Percentiles rank a stretch among this genome's conserved stretches.
phyloP scores from a whole-genome alignment of 441 rosid genomes.

The Macaranga tanarius region DNA sequence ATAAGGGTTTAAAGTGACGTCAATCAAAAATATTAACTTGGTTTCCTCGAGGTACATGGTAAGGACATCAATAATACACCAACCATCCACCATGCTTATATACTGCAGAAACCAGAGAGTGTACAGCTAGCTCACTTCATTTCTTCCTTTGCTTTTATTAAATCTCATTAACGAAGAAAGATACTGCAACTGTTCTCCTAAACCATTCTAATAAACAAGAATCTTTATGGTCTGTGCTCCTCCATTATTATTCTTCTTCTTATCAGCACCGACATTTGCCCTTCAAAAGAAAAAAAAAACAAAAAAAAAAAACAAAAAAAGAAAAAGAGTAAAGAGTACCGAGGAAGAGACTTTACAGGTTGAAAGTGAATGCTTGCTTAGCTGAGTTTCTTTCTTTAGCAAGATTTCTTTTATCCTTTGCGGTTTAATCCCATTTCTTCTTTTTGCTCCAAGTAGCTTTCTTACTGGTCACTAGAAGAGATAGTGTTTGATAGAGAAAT shows the following conservation, averaged over 20 bases:
- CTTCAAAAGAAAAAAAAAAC: not conserved
- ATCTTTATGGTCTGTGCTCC: not conserved
- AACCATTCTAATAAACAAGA: not conserved
- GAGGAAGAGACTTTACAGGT: constrained; percentile 17
- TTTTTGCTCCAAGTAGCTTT: not conserved
- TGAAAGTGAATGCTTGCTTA: not conserved
- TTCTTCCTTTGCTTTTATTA: not conserved
- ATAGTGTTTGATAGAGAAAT: constrained; percentile 10
- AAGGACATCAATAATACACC: not conserved
- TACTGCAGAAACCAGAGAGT: not conserved
- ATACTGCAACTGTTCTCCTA: not conserved
- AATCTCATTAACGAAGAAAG: not conserved
- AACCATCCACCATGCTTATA: not conserved
- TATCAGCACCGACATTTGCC: constrained; percentile 22
- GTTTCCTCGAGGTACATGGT: not conserved
- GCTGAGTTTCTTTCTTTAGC: not conserved
- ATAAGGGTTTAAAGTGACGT: not conserved
- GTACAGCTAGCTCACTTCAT: constrained; percentile 11
- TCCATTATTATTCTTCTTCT: not conserved
- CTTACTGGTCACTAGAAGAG: not conserved
- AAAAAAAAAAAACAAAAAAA: constrained; percentile 10
- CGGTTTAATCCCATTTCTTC: constrained; percentile 13
- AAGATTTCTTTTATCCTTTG: constrained; percentile 19
- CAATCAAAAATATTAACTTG: not conserved
- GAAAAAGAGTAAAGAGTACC: not conserved